These are phyloP conservation scores for Kappamyces sp. DNA, from an alignment of 192 early-diverging fungal species.

Conservation along the genomic window DNA sequence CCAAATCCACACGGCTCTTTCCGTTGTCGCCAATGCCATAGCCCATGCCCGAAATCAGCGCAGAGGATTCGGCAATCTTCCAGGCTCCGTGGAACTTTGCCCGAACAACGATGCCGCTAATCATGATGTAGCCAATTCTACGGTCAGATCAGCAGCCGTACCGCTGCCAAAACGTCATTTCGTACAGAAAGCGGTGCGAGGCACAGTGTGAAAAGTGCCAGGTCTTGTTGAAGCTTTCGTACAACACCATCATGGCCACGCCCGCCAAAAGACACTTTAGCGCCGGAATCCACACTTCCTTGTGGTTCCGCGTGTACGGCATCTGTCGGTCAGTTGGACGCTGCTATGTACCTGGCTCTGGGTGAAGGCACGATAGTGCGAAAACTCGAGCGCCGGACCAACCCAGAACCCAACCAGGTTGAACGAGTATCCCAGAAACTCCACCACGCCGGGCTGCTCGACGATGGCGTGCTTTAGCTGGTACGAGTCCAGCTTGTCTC, in stretches of 20 bases:
- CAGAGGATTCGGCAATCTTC: neutral
- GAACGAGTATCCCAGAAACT: conserved; percentile 1
- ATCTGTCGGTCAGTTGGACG: no score
- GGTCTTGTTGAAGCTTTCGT: neutral
- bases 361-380: neutral
- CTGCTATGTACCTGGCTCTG: neutral
- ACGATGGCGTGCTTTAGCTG: no score
- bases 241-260: neutral
- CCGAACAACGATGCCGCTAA: conserved; percentile 2
- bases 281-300: neutral
- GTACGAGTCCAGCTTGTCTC: no score
- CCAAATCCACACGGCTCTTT: neutral
- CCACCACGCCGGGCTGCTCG: neutral
- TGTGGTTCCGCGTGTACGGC: neutral
- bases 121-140: conserved; percentile 6
- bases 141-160: neutral
- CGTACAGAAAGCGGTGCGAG: neutral
- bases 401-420: neutral
- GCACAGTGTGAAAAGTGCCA: neutral
- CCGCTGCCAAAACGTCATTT: neutral
- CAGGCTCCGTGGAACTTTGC: conserved; percentile 1
- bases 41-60: neutral
- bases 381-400: neutral
- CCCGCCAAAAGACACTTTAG: neutral
- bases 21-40: neutral